phyloP scores from a whole-genome alignment of 2,329 filamentous ascomycete genomes.

The Colletotrichum tanaceti region DNA sequence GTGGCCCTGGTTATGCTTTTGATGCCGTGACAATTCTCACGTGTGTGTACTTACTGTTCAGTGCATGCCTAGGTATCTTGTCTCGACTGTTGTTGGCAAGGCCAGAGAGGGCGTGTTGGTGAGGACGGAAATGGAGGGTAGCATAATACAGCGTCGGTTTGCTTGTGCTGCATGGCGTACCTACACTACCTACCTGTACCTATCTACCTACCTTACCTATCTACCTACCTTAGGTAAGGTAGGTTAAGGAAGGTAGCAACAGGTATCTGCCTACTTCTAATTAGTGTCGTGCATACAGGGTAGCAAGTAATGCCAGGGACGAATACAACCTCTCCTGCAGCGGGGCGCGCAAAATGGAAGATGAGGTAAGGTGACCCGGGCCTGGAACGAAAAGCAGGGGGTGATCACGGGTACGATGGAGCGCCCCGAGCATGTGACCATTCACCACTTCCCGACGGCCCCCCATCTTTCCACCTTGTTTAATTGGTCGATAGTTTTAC shows the following conservation, averaged over 20 bases:
- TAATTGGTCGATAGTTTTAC: conserved; percentile 7
- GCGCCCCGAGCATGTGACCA: conserved; percentile 12
- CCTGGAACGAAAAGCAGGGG: conserved; percentile 6
- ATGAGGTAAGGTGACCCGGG: conserved; percentile 18
- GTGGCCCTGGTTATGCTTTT: conserved; percentile 15
- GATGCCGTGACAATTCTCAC: neutral
- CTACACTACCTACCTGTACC: too few species aligned
- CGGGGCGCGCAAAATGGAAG: conserved; percentile 24
- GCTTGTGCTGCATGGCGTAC: conserved; percentile 6
- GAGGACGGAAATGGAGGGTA: neutral
- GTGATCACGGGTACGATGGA: conserved; percentile 22
- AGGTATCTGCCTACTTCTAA: too few species aligned
- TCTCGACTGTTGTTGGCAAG: neutral
- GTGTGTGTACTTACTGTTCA: neutral
- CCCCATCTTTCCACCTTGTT: neutral
- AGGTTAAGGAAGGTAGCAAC: too few species aligned
- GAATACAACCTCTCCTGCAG: conserved; percentile 13
- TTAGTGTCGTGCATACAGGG: neutral
- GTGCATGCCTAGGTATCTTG: too few species aligned
- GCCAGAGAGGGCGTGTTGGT: neutral
- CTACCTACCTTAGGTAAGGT: too few species aligned
- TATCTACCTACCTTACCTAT: too few species aligned
- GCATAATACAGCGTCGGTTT: neutral
- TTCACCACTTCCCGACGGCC: neutral
- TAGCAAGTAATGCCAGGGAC: conserved; percentile 5